Base-by-base conservation (phyloP, 75 land plant genomes). In the Gnetum montanum region DNA sequence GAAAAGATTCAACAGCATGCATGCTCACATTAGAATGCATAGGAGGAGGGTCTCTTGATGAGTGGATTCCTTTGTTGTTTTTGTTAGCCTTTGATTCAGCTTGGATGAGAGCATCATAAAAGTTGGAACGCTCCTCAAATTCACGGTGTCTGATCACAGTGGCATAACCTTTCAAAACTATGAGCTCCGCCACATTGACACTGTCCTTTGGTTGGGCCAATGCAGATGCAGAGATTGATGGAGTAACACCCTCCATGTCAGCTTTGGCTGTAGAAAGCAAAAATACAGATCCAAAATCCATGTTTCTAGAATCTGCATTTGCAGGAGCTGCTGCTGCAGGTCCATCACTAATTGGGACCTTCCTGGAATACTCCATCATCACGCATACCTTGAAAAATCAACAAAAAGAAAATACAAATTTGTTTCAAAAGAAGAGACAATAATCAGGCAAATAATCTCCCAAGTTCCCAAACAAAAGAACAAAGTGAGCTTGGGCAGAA, bases 231-330 rank as follows among this genome's bases (percentile, higher is more conserved):
- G 79, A 34, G 8, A 63, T 31, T 33, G 66, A 55, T 34, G 81
- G 46, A 12, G 72, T 38, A 22, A 59, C 36, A 46, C 66, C 86
- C 49, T 70, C 75, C 15, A 67, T 66, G 11, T 74, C 95, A 33
- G 26, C 79, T 60, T 81, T 86, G 8, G 79, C 48, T 4, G 90
- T 66, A 52, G 77, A 64, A 7, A 62, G 31, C 8, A 95, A 60
- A 64, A 95, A 95, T 6, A 95, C 89, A 18, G 99, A 81, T 25
- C 99, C 99, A 77, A 90, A 95, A 67, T 90, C 99, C 88, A 95
- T 83, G 12, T 74, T 59, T 49, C 92, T 79, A 8, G 83, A 65
- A 67, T 85, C 95, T 22, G 74, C 51, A 26, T 61, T 1, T 12
- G 67, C 19, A 28, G 76, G 61, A 12, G 67, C 49, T 4, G 29